Percentiles rank a stretch among this genome's conserved stretches.
Conservation (phyloP, 139 green algal species). For the Deuterostichococcus epilithicus region DNA sequence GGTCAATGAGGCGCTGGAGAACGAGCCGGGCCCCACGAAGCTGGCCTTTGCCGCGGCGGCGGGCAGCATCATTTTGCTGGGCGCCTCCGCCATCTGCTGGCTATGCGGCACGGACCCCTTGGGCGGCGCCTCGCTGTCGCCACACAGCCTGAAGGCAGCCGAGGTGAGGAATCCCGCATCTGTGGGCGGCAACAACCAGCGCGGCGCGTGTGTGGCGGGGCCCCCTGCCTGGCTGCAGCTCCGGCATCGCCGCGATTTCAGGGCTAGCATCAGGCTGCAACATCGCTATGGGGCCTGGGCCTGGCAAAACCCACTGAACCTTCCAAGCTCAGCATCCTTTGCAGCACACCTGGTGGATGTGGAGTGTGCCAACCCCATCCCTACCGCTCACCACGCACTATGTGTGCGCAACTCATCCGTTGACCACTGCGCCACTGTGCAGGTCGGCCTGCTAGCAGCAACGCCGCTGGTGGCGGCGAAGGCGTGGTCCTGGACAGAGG, state of each 20-base stretch:
- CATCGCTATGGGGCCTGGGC: no score
- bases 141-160: not conserved
- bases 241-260: no score
- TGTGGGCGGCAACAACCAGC: not conserved
- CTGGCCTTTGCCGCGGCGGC: not conserved
- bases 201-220: no score
- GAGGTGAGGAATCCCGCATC: not conserved
- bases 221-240: no score
- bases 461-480: not conserved
- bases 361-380: no score
- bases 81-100: not conserved
- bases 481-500: not conserved
- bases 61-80: not conserved
- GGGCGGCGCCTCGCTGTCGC: not conserved
- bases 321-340: no score
- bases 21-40: constrained; percentile 25
- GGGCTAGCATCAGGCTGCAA: no score
- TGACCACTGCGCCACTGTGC: not conserved
- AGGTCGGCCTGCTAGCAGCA: not conserved
- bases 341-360: no score
- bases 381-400: no score
- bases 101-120: not conserved
- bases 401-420: no score
- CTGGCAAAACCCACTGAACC: no score
- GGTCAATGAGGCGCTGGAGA: constrained; percentile 46